A percentile compares a stretch with the other conserved stretches of the same genome.
These are phyloP conservation scores for Naganishia friedmannii DNA, from an alignment of 768 basidiomycete species.

Conservation along the genomic window DNA sequence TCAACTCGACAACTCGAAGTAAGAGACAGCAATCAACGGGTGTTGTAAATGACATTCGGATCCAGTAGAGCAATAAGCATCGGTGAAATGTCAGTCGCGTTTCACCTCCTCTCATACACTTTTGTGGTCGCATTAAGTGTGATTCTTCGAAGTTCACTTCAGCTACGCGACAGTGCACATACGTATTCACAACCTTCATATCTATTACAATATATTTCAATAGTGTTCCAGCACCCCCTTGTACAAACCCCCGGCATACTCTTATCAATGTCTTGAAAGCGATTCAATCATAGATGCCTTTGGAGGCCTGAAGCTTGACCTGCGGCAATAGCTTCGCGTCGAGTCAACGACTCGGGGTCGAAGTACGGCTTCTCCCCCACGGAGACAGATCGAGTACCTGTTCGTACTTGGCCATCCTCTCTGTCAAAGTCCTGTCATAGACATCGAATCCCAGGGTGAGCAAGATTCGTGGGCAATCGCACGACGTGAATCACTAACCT, in stretches of 20 bases:
- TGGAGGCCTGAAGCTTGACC: not conserved
- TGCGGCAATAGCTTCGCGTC: constrained; percentile 34
- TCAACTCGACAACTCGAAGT: too few species aligned
- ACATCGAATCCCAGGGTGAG: not conserved
- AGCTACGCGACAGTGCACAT: too few species aligned
- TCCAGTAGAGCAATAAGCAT: too few species aligned
- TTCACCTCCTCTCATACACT: too few species aligned
- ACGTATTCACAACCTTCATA: too few species aligned
- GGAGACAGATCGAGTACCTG: constrained; percentile 60
- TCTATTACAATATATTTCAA: too few species aligned
- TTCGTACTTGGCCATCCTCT: constrained; percentile 6
- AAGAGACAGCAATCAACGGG: too few species aligned
- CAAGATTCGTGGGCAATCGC: not conserved
- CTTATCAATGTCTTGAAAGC: not conserved
- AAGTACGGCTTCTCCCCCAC: constrained; percentile 61
- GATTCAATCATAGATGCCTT: not conserved
- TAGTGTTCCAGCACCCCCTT: not conserved
- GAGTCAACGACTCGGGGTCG: constrained; percentile 48
- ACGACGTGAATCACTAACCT: not conserved
- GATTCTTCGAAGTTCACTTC: too few species aligned
- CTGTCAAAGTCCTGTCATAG: not conserved
- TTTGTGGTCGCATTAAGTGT: too few species aligned
- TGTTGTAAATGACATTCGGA: too few species aligned
- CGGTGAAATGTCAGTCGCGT: too few species aligned
- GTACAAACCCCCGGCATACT: not conserved